Conservation (phyloP, 1,139 yeast species). For the Hyphopichia khmerensis region DNA sequence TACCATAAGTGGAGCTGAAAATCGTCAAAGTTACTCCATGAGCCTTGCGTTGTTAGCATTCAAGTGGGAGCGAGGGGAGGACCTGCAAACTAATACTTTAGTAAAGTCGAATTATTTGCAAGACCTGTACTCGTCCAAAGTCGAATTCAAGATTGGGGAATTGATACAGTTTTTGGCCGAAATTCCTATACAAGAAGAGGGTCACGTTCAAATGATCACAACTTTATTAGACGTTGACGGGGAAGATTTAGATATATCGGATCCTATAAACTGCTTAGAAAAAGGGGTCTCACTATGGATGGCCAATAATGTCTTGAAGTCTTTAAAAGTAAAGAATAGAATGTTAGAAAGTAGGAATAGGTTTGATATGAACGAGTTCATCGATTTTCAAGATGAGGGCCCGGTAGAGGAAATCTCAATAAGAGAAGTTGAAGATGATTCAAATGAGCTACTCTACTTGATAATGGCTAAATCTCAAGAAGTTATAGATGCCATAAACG, state of each 20-base stretch:
- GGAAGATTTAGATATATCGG: slow-evolving; percentile 4
- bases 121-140: slow-evolving; percentile 9
- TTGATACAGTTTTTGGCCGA: slow-evolving; percentile 13
- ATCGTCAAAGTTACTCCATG: slow-evolving; percentile 11
- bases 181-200: slow-evolving; percentile 1
- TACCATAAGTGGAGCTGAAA: neutral
- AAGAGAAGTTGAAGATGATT: slow-evolving; percentile 1
- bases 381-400: slow-evolving; percentile 18
- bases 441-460: slow-evolving; percentile 19
- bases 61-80: neutral
- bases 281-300: slow-evolving; percentile 30
- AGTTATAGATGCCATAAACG: slow-evolving; percentile 17
- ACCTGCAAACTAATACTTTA: neutral
- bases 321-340: neutral
- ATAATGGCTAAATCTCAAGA: slow-evolving; percentile 26
- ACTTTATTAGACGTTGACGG: slow-evolving; percentile 6
- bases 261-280: slow-evolving; percentile 4
- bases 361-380: slow-evolving; percentile 26
- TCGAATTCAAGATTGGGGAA: slow-evolving; percentile 15
- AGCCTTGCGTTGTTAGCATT: slow-evolving; percentile 15
- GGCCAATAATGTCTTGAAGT: slow-evolving; percentile 19
- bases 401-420: too few species aligned
- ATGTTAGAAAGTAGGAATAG: neutral
- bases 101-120: slow-evolving; percentile 10
- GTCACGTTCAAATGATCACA: neutral